Conservation (phyloP, 139 green algal genomes). For the Picochlorum sp. region DNA sequence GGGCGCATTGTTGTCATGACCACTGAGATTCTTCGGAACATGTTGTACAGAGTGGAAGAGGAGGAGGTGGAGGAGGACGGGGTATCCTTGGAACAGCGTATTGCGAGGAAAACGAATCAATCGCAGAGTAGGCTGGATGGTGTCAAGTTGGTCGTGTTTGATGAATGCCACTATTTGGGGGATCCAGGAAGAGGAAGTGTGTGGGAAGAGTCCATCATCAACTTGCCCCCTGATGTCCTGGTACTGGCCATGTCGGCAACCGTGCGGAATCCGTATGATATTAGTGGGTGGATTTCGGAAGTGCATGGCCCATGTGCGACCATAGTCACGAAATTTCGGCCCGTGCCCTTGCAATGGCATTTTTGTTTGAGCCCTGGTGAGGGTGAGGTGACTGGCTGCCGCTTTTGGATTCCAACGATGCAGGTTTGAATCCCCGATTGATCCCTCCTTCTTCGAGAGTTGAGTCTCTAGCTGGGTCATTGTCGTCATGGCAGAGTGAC, state of each 20-base stretch:
- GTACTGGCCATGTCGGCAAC: slow-evolving; percentile 92
- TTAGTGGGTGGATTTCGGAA: slow-evolving; percentile 85
- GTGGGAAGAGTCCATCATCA: slow-evolving; percentile 98
- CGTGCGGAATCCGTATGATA: slow-evolving; percentile 84
- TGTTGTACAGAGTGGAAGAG: slow-evolving; percentile 73
- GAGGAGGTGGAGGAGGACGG: slow-evolving; percentile 5
- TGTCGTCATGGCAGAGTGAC: slow-evolving; percentile 2
- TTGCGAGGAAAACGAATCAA: background rate
- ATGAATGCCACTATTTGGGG: slow-evolving; percentile 89
- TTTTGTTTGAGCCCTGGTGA: slow-evolving; percentile 42
- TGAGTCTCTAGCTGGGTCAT: background rate
- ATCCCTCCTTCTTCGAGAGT: slow-evolving; percentile 14
- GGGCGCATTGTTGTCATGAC: slow-evolving; percentile 93
- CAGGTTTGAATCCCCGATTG: slow-evolving; percentile 40
- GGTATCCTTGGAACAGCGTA: background rate
- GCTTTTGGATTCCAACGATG: slow-evolving; percentile 29
- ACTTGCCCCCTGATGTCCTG: slow-evolving; percentile 77
- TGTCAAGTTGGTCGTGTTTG: slow-evolving; percentile 84
- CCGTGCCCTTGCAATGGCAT: slow-evolving; percentile 89
- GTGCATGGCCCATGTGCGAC: slow-evolving; percentile 63
- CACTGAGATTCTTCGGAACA: slow-evolving; percentile 97
- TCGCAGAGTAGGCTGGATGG: slow-evolving; percentile 42
- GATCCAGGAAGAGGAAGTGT: slow-evolving; percentile 74
- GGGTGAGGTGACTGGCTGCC: slow-evolving; percentile 20
- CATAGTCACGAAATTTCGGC: slow-evolving; percentile 70